phyloP scores from a whole-genome alignment of 345 rosid species.

The Passiflora organensis region DNA sequence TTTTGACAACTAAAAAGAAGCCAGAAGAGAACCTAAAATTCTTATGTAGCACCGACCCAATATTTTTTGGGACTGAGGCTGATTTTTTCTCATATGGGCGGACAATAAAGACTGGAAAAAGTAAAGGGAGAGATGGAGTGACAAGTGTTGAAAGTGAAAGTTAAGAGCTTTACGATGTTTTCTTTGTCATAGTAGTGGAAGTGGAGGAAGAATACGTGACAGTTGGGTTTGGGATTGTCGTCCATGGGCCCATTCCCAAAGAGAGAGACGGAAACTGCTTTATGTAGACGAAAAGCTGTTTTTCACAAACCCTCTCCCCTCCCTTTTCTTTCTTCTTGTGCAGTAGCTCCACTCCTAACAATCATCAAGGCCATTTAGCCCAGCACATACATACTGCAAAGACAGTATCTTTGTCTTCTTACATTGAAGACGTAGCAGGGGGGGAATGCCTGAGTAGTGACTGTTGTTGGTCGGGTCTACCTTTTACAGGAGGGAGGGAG shows the following conservation, averaged over 20 bases:
- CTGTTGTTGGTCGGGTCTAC: too few relatives aligned
- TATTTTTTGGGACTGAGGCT: slow-evolving; percentile 21
- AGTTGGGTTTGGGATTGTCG: slow-evolving; percentile 24
- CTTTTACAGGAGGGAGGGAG: too few relatives aligned
- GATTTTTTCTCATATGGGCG: slow-evolving; percentile 16
- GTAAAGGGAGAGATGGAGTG: not conserved
- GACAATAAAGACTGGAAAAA: slow-evolving; percentile 36
- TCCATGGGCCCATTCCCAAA: slow-evolving; percentile 26
- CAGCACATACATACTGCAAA: too few relatives aligned
- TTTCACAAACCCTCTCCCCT: not conserved
- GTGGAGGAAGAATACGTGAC: slow-evolving; percentile 32
- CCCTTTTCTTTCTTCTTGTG: slow-evolving; percentile 2
- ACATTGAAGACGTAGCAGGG: too few relatives aligned
- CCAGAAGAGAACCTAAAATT: slow-evolving; percentile 18
- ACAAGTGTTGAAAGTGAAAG: slow-evolving; percentile 22
- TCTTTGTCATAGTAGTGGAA: not conserved
- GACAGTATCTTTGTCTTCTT: too few relatives aligned
- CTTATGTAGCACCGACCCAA: slow-evolving; percentile 50
- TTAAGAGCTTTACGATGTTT: slow-evolving; percentile 15
- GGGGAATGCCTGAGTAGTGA: too few relatives aligned
- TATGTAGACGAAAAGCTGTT: slow-evolving; percentile 20
- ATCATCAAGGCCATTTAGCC: slow-evolving; percentile 23
- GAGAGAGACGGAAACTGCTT: slow-evolving; percentile 16
- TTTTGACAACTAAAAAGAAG: slow-evolving; percentile 31
- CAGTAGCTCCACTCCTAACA: slow-evolving; percentile 7